Conservation (phyloP, 2,329 filamentous ascomycete genomes). For the Trichoderma gracile region DNA sequence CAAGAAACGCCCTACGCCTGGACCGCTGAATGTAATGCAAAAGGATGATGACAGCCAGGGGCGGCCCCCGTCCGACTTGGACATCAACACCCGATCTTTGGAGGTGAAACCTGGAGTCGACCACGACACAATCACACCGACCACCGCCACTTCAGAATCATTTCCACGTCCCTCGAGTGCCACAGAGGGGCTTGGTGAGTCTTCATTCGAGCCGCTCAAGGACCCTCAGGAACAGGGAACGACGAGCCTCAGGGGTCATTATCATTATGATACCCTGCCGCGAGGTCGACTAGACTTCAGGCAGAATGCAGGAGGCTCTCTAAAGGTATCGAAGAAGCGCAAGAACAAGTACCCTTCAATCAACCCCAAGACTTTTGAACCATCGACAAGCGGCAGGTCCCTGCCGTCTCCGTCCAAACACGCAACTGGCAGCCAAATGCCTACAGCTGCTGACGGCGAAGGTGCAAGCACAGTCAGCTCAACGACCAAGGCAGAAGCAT, state of each 20-base stretch:
- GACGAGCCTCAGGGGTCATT: background rate
- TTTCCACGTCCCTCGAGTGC: background rate
- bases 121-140: background rate
- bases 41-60: constrained; percentile 3
- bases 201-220: background rate
- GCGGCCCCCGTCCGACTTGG: background rate
- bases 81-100: background rate
- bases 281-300: constrained; percentile 32
- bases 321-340: constrained; percentile 38
- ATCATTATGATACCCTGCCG: constrained; percentile 19
- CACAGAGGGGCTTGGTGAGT: constrained; percentile 28
- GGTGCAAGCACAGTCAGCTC: background rate
- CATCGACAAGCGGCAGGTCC: background rate
- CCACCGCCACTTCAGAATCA: background rate
- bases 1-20: constrained; percentile 30
- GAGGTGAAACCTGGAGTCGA: background rate
- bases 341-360: constrained; percentile 27
- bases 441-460: background rate
- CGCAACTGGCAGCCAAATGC: constrained; percentile 25
- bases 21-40: background rate
- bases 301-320: constrained; percentile 38
- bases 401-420: constrained; percentile 28
- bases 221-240: background rate
- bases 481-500: background rate
- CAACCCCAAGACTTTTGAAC: constrained; percentile 16